Evolutionary conservation across 2,329 filamentous ascomycete species (phyloP), one percentile per base, ranked within the genome.

Genomic region (Sclerotiophoma versabilis): DNA sequence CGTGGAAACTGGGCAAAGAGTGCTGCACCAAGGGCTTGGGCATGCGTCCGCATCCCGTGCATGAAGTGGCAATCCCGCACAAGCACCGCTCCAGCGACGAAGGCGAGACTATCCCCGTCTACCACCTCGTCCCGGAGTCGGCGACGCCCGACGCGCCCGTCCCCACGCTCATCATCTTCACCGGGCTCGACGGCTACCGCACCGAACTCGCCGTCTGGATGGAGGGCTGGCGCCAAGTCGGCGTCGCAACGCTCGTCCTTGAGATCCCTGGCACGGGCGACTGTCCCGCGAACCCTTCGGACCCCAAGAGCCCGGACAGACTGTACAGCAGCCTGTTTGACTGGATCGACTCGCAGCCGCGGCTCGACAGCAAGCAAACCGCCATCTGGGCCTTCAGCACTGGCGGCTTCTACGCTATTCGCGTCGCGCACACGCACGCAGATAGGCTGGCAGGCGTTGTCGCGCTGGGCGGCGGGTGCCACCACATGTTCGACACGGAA

Each of bases 1-100:
- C 87, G 1, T 92, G 88, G 84, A 77, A 81, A 60, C 76, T 80
- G 49, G 87, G 90, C 63, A 91, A 91, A 71, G 72, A 80, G 23
- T 80, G 82, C 0, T 89, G 88, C 59, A 70, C 85, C 42, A 85
- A 85, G 66, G 88, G 79, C 0, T 59, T 81, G 5, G 64, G 63
- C 1, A 59, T 76, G 29, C 65, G 69, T 5, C 59, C 71, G 71
- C 25, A 89, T n/a, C 85, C 87, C 0, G 79, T 91, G 2, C 61
- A 77, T 6, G 88, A 92, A 68, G 79, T 89, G 3, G 45, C 74
- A 4, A 83, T 92, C 44, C 83, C 86, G 6, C 85, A 90, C 73
- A 76, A 69, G 4, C 79, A 83, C 59, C 77, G 76, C 29, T 62
- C 77, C 11, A 75, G 76, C 0, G 69, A 69, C 15, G 88, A 91